These are phyloP conservation scores for Agaricus blazei DNA, from an alignment of 768 basidiomycete species.

Conservation along the genomic window DNA sequence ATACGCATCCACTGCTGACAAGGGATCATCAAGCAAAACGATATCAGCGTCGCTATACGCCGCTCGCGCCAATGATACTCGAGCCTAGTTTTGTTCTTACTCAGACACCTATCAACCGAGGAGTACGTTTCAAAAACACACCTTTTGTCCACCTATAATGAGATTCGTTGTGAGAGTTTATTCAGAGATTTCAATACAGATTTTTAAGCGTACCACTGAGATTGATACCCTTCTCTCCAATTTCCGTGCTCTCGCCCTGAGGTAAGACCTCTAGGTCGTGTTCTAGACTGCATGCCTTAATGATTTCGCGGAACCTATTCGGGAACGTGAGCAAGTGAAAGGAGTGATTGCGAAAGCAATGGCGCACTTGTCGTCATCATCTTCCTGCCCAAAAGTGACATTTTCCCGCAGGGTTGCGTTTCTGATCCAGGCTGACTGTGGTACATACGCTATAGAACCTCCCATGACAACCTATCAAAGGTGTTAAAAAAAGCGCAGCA, in stretches of 20 bases:
- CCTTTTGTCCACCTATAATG: slow-evolving; percentile 32
- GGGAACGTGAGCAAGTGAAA: not conserved
- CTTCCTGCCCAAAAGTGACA: slow-evolving; percentile 65
- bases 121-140: slow-evolving; percentile 5
- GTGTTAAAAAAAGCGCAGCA: not conserved
- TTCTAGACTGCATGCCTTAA: slow-evolving; percentile 62
- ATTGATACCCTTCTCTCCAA: slow-evolving; percentile 76
- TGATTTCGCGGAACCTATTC: slow-evolving; percentile 44
- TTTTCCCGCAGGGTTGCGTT: slow-evolving; percentile 71
- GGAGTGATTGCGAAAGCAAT: not conserved
- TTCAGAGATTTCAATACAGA: too few relatives aligned
- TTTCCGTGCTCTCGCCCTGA: slow-evolving; percentile 63
- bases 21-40: slow-evolving; percentile 77
- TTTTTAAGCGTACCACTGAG: slow-evolving; percentile 41
- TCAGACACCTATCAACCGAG: not conserved
- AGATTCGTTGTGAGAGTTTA: too few relatives aligned
- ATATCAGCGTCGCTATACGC: slow-evolving; percentile 72
- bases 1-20: slow-evolving; percentile 75
- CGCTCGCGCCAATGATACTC: slow-evolving; percentile 73
- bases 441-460: slow-evolving; percentile 52
- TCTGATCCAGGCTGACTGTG: slow-evolving; percentile 60
- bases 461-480: not conserved
- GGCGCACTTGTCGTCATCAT: slow-evolving; percentile 48
- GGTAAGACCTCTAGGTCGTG: slow-evolving; percentile 71
- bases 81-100: slow-evolving; percentile 38